Evolutionary conservation across 108 stramenopile genomes (phyloP).

Genomic region (Fragilaria crotonensis): DNA sequence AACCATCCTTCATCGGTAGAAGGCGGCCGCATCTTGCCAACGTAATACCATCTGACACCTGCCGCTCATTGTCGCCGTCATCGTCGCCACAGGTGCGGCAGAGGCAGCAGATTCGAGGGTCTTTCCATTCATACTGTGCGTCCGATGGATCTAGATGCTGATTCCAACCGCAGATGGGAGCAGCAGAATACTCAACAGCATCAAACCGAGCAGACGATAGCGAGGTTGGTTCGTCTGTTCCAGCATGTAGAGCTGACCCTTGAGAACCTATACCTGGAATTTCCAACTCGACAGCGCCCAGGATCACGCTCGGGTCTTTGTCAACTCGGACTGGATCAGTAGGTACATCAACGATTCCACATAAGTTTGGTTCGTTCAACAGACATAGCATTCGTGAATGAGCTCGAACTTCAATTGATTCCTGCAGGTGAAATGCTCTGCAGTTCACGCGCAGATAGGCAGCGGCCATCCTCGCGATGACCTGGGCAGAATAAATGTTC

Average conservation of each 20-base stretch:
- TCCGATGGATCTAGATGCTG: constrained; percentile 7
- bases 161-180: constrained; percentile 52
- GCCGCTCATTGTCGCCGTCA: constrained; percentile 25
- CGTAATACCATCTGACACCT: constrained; percentile 9
- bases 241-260: background rate
- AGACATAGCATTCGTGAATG: constrained; percentile 18
- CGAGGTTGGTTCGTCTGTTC: background rate
- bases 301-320: constrained; percentile 30
- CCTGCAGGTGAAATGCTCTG: constrained; percentile 31
- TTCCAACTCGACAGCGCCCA: too few species aligned
- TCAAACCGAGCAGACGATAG: background rate
- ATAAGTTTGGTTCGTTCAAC: constrained; percentile 29
- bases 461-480: constrained; percentile 45
- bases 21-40: constrained; percentile 41
- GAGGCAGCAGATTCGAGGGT: constrained; percentile 52
- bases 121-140: constrained; percentile 38
- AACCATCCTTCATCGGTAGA: constrained; percentile 48
- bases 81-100: constrained; percentile 62
- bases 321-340: constrained; percentile 31
- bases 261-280: background rate
- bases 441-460: constrained; percentile 45
- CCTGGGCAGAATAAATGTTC: constrained; percentile 26
- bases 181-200: constrained; percentile 10
- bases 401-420: constrained; percentile 32
- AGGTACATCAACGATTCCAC: constrained; percentile 30